Conservation (phyloP, 345 rosid species). For the Jatropha curcas region DNA sequence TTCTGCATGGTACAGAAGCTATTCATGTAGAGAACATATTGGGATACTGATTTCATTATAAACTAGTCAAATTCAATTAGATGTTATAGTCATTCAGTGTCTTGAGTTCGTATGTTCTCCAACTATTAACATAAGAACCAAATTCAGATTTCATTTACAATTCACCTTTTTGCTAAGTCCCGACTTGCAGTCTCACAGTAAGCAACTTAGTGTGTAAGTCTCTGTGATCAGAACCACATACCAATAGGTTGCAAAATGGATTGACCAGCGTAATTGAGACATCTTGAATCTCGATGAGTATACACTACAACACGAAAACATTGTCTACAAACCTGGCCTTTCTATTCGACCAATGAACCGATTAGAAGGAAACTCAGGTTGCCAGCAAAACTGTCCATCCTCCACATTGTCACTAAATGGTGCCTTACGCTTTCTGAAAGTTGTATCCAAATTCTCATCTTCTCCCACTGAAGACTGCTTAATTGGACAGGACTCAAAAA, state of each 20-base stretch:
- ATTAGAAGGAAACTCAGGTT: conserved; percentile 34
- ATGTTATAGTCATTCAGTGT: not conserved
- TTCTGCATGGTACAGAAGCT: conserved; percentile 13
- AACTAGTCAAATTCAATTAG: not conserved
- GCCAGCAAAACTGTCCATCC: conserved; percentile 45
- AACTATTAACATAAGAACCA: conserved; percentile 11
- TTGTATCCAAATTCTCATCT: conserved; percentile 37
- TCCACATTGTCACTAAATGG: conserved; percentile 43
- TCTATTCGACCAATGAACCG: conserved; percentile 29
- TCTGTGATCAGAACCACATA: conserved; percentile 26
- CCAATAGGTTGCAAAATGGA: conserved; percentile 29
- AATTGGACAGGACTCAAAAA: conserved; percentile 32
- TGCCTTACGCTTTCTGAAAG: conserved; percentile 50
- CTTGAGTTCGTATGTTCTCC: conserved; percentile 3
- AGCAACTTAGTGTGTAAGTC: conserved; percentile 16
- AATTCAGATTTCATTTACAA: conserved; percentile 21
- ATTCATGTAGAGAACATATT: not conserved
- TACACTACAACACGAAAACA: conserved; percentile 32
- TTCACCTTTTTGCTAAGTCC: conserved; percentile 12
- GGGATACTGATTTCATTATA: conserved; percentile 4
- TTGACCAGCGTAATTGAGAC: conserved; percentile 22
- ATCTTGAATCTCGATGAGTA: conserved; percentile 31
- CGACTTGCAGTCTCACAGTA: conserved; percentile 28
- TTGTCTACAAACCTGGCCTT: conserved; percentile 53
- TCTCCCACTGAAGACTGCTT: conserved; percentile 38